These are phyloP conservation scores for Scheffersomyces insectosa DNA, from an alignment of 1,139 yeast species.

Conservation along the genomic window DNA sequence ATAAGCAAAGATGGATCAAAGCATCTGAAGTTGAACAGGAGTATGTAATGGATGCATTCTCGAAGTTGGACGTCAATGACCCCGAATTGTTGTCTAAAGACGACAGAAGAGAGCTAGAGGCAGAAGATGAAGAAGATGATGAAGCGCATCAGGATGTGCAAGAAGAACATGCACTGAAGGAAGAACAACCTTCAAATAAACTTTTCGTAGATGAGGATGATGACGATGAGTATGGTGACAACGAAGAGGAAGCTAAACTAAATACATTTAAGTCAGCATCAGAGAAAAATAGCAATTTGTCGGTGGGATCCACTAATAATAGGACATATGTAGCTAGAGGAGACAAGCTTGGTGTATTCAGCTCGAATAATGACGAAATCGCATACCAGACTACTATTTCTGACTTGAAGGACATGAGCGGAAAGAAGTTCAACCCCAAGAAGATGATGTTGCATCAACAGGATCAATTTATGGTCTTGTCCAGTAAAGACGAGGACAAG, in stretches of 20 bases:
- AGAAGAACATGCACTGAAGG: constrained; percentile 15
- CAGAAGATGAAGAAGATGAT: constrained; percentile 10
- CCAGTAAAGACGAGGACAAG: constrained; percentile 42
- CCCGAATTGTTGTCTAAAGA: too few species aligned
- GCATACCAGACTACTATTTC: constrained; percentile 69
- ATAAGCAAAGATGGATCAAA: constrained; percentile 49
- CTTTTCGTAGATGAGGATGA: constrained; percentile 20
- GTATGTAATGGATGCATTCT: constrained; percentile 29
- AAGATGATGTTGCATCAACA: constrained; percentile 75
- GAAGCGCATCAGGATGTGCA: constrained; percentile 12
- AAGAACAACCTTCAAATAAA: constrained; percentile 5
- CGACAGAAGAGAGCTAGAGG: too few species aligned
- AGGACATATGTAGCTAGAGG: constrained; percentile 81
- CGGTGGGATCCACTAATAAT: constrained; percentile 69
- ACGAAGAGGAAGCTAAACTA: constrained; percentile 14
- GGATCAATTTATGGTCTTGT: constrained; percentile 68
- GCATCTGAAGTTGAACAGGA: constrained; percentile 16
- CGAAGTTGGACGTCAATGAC: constrained; percentile 21
- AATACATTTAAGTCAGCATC: constrained; percentile 15
- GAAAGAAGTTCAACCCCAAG: constrained; percentile 57
- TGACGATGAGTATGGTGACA: constrained; percentile 23
- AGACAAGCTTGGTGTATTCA: constrained; percentile 77
- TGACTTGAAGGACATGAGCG: constrained; percentile 53
- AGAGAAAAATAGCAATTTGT: constrained; percentile 60
- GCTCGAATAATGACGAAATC: constrained; percentile 53